Percentiles rank a stretch among this genome's conserved stretches.
Conservation (phyloP, 2,329 filamentous ascomycete genomes). For the Beauveria varroae region DNA sequence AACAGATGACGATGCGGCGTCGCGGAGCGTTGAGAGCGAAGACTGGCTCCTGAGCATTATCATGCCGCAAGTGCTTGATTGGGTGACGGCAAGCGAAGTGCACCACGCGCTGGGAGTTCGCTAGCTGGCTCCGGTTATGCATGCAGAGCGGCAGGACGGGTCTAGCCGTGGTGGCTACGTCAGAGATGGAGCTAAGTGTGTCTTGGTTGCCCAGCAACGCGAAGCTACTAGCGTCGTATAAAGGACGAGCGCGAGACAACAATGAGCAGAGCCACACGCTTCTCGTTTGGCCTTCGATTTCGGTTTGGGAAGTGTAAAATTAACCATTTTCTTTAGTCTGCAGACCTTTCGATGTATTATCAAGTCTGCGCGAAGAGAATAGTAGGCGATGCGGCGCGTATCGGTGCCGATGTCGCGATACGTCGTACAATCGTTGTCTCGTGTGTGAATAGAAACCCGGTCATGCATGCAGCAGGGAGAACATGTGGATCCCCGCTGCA, state of each 20-base stretch:
- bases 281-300: too few species aligned
- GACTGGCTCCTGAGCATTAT: background rate
- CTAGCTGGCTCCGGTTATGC: background rate
- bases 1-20: too few species aligned
- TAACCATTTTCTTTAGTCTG: background rate
- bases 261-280: background rate
- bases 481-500: constrained; percentile 6
- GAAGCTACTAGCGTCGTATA: background rate
- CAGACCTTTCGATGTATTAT: background rate
- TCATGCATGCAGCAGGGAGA: background rate
- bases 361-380: too few species aligned
- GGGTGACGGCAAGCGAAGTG: background rate
- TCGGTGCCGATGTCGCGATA: background rate
- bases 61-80: background rate
- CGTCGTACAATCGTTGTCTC: background rate
- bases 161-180: constrained; percentile 6
- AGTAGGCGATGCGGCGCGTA: background rate
- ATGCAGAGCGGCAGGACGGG: constrained; percentile 2
- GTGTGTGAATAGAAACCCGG: background rate
- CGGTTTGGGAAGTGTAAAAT: too few species aligned
- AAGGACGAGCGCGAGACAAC: background rate
- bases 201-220: constrained; percentile 1
- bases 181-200: background rate
- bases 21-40: background rate
- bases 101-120: background rate